Evolutionary conservation across 345 rosid species (phyloP).

Genomic region (Geranium brycei): DNA sequence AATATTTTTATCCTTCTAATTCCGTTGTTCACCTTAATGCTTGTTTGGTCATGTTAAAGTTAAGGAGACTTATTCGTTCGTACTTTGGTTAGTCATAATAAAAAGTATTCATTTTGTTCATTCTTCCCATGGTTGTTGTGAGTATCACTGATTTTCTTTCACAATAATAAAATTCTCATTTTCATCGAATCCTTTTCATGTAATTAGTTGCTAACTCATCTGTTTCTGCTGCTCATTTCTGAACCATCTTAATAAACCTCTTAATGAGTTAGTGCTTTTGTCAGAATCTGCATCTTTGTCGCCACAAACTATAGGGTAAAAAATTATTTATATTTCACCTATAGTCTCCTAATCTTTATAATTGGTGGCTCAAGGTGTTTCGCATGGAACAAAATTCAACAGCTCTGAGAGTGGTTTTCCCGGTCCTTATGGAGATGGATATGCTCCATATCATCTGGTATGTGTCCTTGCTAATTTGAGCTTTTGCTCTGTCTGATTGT

Average conservation of each 20-base stretch:
- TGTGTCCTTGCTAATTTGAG: constrained; percentile 3
- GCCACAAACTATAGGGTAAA: background rate
- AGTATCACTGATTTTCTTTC: no score
- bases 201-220: no score
- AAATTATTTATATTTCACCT: background rate
- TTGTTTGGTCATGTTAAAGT: background rate
- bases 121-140: background rate
- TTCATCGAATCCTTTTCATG: no score
- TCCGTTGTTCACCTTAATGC: background rate
- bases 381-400: constrained; percentile 52
- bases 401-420: constrained; percentile 41
- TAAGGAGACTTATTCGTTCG: background rate
- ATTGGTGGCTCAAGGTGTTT: constrained; percentile 39
- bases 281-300: background rate
- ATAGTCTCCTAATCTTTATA: constrained; percentile 15
- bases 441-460: constrained; percentile 48
- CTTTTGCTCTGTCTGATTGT: background rate
- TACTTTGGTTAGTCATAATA: background rate
- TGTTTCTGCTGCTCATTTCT: no score
- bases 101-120: background rate
- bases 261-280: no score
- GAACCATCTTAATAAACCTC: no score
- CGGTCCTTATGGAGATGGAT: constrained; percentile 54
- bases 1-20: background rate
- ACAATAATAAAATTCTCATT: background rate